These are phyloP conservation scores for Pythium rishiriense DNA, from an alignment of 352 stramenopile genomes.

Conservation along the genomic window DNA sequence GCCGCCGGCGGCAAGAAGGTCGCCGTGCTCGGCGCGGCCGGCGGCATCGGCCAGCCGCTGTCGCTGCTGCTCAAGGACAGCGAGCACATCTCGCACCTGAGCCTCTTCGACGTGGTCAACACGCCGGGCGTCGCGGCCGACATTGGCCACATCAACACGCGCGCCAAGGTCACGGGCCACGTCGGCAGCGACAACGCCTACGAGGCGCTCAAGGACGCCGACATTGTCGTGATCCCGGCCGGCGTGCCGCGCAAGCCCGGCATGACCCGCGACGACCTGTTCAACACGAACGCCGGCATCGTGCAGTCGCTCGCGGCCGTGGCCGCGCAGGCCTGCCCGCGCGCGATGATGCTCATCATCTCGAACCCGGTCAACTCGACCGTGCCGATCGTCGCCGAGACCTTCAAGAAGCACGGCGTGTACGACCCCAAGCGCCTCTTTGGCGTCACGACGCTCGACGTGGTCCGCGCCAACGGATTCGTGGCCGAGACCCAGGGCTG, in stretches of 20 bases:
- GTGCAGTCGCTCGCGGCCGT: constrained; percentile 95
- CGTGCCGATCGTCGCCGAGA: constrained; percentile 99
- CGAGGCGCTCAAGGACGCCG: constrained; percentile 58
- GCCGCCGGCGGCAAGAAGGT: constrained; percentile 74
- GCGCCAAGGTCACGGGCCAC: constrained; percentile 42
- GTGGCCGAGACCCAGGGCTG: constrained; percentile 75
- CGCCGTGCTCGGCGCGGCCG: constrained; percentile 91
- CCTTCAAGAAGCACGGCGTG: constrained; percentile 95
- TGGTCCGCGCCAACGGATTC: constrained; percentile 98
- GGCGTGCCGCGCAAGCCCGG: constrained; percentile 99
- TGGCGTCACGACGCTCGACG: constrained; percentile 98
- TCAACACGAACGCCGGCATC: constrained; percentile 96
- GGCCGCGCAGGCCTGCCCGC: constrained; percentile 94
- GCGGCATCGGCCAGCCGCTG: constrained; percentile 98
- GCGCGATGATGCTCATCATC: constrained; percentile 97
- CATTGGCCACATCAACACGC: constrained; percentile 93
- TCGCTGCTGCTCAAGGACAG: constrained; percentile 98
- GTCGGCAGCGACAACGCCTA: constrained; percentile 59
- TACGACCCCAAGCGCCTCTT: constrained; percentile 98
- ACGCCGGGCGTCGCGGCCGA: constrained; percentile 98
- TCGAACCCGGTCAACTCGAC: constrained; percentile 99
- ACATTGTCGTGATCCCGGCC: constrained; percentile 99
- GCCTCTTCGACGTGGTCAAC: constrained; percentile 98
- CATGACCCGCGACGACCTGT: constrained; percentile 96
- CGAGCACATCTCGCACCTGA: constrained; percentile 94